A percentile compares a stretch with the other conserved stretches of the same genome.
Conservation (phyloP, 1,284 basidiomycete genomes). For the Nidula niveotomentosa region DNA sequence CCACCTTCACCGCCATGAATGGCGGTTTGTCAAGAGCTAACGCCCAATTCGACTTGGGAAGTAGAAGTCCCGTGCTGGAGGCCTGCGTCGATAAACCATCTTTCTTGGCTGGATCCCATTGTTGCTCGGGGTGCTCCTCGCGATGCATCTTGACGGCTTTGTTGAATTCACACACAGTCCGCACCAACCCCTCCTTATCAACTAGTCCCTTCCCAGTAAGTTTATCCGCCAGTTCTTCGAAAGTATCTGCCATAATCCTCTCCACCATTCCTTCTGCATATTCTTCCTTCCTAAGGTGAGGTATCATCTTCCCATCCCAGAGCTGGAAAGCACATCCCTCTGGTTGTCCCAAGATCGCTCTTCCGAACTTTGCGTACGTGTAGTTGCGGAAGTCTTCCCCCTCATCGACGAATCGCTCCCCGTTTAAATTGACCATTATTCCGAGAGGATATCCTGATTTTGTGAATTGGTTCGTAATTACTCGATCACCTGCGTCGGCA, state of each 20-base stretch:
- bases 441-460: constrained; percentile 73
- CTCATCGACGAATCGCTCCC: constrained; percentile 66
- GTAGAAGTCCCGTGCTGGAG: constrained; percentile 26
- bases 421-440: constrained; percentile 60
- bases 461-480: constrained; percentile 66
- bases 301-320: constrained; percentile 47
- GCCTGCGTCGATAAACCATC: constrained; percentile 54
- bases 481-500: constrained; percentile 47
- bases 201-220: constrained; percentile 46
- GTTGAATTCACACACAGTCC: constrained; percentile 52
- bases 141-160: constrained; percentile 38
- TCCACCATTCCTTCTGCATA: constrained; percentile 60
- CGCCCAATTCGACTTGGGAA: constrained; percentile 61
- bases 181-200: constrained; percentile 38
- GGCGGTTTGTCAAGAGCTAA: constrained; percentile 48
- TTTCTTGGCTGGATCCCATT: constrained; percentile 64
- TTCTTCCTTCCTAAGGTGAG: constrained; percentile 56
- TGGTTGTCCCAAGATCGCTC: constrained; percentile 56
- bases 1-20: constrained; percentile 64
- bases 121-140: constrained; percentile 28
- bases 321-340: constrained; percentile 62
- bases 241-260: constrained; percentile 45
- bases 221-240: constrained; percentile 51
- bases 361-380: constrained; percentile 69
- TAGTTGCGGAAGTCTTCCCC: constrained; percentile 71